phyloP scores from a whole-genome alignment of 2,329 filamentous ascomycete species.

The Venturia nashicola region DNA sequence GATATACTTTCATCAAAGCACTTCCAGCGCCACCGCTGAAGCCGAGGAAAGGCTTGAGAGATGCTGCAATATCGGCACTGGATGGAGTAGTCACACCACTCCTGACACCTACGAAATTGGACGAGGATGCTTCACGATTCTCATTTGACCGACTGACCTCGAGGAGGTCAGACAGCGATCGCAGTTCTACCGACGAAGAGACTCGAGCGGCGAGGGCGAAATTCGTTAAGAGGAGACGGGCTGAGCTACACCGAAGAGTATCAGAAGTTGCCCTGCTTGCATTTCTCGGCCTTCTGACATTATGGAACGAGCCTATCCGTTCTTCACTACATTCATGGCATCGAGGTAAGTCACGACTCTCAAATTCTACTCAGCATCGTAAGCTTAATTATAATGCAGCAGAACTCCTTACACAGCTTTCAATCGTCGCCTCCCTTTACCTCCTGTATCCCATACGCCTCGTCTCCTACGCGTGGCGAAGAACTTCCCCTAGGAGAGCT shows the following conservation, averaged over 20 bases:
- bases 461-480: slow-evolving; percentile 13
- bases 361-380: not conserved
- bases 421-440: slow-evolving; percentile 20
- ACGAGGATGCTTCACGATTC: slow-evolving; percentile 31
- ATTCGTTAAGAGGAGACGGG: slow-evolving; percentile 74
- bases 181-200: slow-evolving; percentile 21
- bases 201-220: slow-evolving; percentile 43
- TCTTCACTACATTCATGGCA: slow-evolving; percentile 24
- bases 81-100: slow-evolving; percentile 27
- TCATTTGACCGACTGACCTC: not conserved
- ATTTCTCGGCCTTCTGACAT: slow-evolving; percentile 36
- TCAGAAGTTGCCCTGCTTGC: slow-evolving; percentile 43
- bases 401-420: slow-evolving; percentile 28
- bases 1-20: slow-evolving; percentile 59
- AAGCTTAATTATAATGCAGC: slow-evolving; percentile 14
- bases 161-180: slow-evolving; percentile 10
- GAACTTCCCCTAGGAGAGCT: not conserved
- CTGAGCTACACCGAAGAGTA: slow-evolving; percentile 64
- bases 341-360: slow-evolving; percentile 20
- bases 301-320: slow-evolving; percentile 23
- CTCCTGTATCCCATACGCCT: slow-evolving; percentile 27
- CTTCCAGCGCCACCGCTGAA: slow-evolving; percentile 66
- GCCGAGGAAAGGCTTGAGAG: slow-evolving; percentile 63
- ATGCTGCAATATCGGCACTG: slow-evolving; percentile 18
- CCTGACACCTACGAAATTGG: slow-evolving; percentile 34